Percentiles rank a stretch among this genome's conserved stretches.
Conservation (phyloP, 2,329 filamentous ascomycete genomes). For the Fusarium pseudocircinatum region DNA sequence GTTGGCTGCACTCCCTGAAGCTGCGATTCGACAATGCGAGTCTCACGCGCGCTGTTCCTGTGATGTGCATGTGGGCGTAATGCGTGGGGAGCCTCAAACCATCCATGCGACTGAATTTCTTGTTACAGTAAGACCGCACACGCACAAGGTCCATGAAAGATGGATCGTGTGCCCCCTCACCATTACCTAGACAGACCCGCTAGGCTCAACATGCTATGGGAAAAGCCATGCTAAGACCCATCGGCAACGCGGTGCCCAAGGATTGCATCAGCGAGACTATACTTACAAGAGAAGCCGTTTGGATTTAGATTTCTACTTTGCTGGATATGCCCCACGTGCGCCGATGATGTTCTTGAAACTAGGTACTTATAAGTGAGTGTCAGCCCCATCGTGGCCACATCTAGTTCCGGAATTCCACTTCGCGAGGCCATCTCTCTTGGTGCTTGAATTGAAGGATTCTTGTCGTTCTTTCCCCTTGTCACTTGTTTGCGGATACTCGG, state of each 20-base stretch:
- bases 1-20: neutral
- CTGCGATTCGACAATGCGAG: slow-evolving; percentile 18
- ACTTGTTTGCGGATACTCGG: slow-evolving; percentile 9
- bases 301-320: slow-evolving; percentile 12
- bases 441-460: slow-evolving; percentile 16
- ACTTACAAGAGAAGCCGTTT: slow-evolving; percentile 17
- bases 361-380: slow-evolving; percentile 28
- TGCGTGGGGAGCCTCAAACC: slow-evolving; percentile 25
- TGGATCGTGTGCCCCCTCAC: slow-evolving; percentile 29
- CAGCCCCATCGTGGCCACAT: slow-evolving; percentile 18
- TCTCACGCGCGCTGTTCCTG: slow-evolving; percentile 26
- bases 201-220: neutral
- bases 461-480: neutral
- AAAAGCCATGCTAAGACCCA: slow-evolving; percentile 17
- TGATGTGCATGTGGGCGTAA: slow-evolving; percentile 27
- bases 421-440: neutral
- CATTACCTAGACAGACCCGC: slow-evolving; percentile 16
- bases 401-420: slow-evolving; percentile 1
- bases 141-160: slow-evolving; percentile 6
- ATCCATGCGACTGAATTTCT: neutral
- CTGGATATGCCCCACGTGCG: slow-evolving; percentile 16
- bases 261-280: slow-evolving; percentile 31
- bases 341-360: slow-evolving; percentile 14
- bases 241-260: neutral
- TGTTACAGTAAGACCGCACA: slow-evolving; percentile 17